These are phyloP conservation scores for Uronychia setigera DNA, from an alignment of 73 alveolate species.

Conservation along the genomic window DNA sequence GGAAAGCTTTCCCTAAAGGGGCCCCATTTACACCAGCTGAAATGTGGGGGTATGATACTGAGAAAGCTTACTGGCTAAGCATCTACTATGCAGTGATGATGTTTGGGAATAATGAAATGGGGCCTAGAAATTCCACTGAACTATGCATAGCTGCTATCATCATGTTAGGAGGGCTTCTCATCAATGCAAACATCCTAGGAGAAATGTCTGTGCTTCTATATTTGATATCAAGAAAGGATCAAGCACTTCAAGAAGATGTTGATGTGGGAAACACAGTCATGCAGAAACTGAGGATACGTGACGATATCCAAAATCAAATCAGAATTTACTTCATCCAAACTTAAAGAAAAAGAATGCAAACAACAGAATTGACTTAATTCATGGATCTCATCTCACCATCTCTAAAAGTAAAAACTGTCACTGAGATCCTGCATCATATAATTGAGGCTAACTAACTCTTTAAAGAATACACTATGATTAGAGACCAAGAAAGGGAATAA, in stretches of 20 bases:
- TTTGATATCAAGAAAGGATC: not conserved
- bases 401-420: constrained; percentile 12
- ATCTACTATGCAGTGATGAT: constrained; percentile 4
- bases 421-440: not conserved
- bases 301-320: not conserved
- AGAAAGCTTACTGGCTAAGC: not conserved
- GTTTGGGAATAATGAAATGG: constrained; percentile 10
- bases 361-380: constrained; percentile 33
- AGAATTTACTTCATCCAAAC: not conserved
- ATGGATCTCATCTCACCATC: constrained; percentile 52
- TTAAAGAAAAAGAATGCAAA: not conserved
- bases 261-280: not conserved
- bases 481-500: not conserved
- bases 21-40: not conserved
- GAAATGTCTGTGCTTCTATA: constrained; percentile 1
- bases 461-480: not conserved
- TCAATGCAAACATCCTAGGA: not conserved
- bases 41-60: not conserved
- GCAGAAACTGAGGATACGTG: not conserved
- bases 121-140: not conserved
- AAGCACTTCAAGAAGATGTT: not conserved
- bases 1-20: not conserved
- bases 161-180: not conserved
- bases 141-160: not conserved
- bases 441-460: not conserved